A percentile compares a stretch with the other conserved stretches of the same genome.
These are phyloP conservation scores for Malania oleifera DNA, from an alignment of 164 flowering plant genomes.

Conservation along the genomic window DNA sequence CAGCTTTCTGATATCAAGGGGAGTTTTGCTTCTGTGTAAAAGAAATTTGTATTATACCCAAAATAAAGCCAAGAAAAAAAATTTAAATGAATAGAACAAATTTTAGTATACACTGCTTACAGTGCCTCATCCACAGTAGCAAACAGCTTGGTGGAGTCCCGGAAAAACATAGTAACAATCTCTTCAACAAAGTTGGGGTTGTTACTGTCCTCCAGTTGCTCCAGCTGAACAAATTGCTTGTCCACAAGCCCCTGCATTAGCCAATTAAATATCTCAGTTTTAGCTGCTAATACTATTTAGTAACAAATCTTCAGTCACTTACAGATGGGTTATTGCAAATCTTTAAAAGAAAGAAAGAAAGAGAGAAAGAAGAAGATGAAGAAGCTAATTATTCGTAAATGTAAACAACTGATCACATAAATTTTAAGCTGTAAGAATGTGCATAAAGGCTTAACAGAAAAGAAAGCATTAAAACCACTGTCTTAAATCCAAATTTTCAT, in stretches of 20 bases:
- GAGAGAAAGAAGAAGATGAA: too few relatives aligned
- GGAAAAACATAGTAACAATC: slow-evolving; percentile 1
- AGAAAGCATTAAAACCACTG: too few relatives aligned
- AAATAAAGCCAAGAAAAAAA: background rate
- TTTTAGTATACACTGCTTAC: slow-evolving; percentile 8
- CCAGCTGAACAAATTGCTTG: slow-evolving; percentile 7
- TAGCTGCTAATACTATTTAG: background rate
- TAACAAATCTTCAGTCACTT: background rate
- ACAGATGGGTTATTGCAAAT: too few relatives aligned
- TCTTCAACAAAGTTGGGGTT: slow-evolving; percentile 17
- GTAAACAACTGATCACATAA: too few relatives aligned
- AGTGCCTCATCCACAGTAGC: background rate
- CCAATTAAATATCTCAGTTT: too few relatives aligned
- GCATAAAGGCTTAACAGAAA: too few relatives aligned
- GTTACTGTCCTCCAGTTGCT: slow-evolving; percentile 5
- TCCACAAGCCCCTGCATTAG: slow-evolving; percentile 13
- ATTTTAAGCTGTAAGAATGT: too few relatives aligned
- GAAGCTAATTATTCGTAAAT: background rate
- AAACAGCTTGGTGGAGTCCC: slow-evolving; percentile 2
- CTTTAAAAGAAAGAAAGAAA: too few relatives aligned
- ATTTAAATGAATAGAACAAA: background rate
- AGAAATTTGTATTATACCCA: background rate
- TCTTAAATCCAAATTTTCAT: too few relatives aligned
- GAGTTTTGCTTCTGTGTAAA: slow-evolving; percentile 4
- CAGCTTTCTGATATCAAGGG: background rate